These are phyloP conservation scores for Patellaria atrata DNA, from an alignment of 495 filamentous ascomycete species.

Conservation along the genomic window DNA sequence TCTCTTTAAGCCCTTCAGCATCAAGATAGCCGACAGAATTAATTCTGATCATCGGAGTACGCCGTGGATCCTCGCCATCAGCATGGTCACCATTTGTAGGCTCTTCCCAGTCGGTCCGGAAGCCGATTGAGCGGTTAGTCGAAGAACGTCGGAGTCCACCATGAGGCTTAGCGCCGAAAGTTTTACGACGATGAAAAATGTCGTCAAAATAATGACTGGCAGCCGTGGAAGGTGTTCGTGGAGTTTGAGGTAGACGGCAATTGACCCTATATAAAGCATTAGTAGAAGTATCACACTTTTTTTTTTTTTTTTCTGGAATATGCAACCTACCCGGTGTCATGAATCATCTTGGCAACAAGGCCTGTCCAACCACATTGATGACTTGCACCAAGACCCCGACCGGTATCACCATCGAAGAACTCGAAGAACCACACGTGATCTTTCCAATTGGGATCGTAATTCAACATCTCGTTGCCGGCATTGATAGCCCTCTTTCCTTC, in stretches of 20 bases:
- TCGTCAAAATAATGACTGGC: slow-evolving; percentile 94
- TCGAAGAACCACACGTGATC: slow-evolving; percentile 93
- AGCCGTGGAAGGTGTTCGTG: slow-evolving; percentile 65
- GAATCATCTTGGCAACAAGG: slow-evolving; percentile 87
- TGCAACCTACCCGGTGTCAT: slow-evolving; percentile 70
- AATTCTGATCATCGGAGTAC: slow-evolving; percentile 15
- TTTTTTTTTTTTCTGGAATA: too few species aligned
- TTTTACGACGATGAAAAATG: slow-evolving; percentile 43
- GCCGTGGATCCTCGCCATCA: slow-evolving; percentile 7
- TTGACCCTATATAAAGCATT: slow-evolving; percentile 43
- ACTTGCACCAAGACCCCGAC: slow-evolving; percentile 77
- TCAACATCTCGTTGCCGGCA: slow-evolving; percentile 61
- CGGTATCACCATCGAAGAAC: slow-evolving; percentile 89
- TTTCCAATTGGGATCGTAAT: slow-evolving; percentile 84
- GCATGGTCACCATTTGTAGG: slow-evolving; percentile 34
- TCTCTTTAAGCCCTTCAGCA: slow-evolving; percentile 21
- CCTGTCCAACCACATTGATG: slow-evolving; percentile 99
- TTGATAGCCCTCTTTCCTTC: slow-evolving; percentile 81
- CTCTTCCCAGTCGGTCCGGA: slow-evolving; percentile 62
- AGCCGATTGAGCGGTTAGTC: slow-evolving; percentile 70
- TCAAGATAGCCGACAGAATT: slow-evolving; percentile 20
- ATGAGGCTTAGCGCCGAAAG: slow-evolving; percentile 29
- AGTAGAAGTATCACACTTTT: slow-evolving; percentile 2
- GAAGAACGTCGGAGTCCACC: slow-evolving; percentile 67
- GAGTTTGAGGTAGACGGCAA: slow-evolving; percentile 86